Evolutionary conservation across 306 rosid species (phyloP), one percentile per base, ranked within the genome.

Genomic region (Alnus rubra): DNA sequence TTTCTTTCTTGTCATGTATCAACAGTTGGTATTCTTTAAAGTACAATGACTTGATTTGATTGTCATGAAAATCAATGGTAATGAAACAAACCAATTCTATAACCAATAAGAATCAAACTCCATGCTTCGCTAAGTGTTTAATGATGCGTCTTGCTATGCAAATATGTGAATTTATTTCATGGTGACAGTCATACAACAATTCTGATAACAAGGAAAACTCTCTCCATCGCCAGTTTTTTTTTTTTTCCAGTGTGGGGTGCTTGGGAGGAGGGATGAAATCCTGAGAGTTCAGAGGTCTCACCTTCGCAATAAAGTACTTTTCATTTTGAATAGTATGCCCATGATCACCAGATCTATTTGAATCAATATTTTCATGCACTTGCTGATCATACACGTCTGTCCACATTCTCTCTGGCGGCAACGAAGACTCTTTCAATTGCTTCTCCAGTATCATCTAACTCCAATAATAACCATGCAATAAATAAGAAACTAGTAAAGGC

Each of bases 301-400:
- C 98, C 86, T 91, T 92, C 10, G 95, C 97, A 82, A 92, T 83
- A 64, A 86, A 86, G 86, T 55, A 82, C 37, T 75, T 71, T 67
- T 76, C 90, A n/a, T 73, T 85, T 75, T 82, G 80, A 86, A 68
- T 73, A 68, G 78, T 70, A 16, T 74, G 87, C 65, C 71, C 86
- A 77, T 74, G 72, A 53, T 70, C 71, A 78, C 79, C 82, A 60
- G 82, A 63, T 73, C 84, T 84, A 69, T 88, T 84, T 76, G 84
- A 75, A 70, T 71, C 86, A 71, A 74, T 76, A 64, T 90, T 83
- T 82, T 81, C 88, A 55, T 19, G 75, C 47, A 68, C 86, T 48
- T 79, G 82, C 76, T 79, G 86, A 80, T 42, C 81, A 71, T 53
- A 23, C 71, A 79, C 85, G 53, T 90, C 90, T 85, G 65, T 81